Conservation (phyloP, 2,329 filamentous ascomycete species). For the Colletotrichum echinochloae region DNA sequence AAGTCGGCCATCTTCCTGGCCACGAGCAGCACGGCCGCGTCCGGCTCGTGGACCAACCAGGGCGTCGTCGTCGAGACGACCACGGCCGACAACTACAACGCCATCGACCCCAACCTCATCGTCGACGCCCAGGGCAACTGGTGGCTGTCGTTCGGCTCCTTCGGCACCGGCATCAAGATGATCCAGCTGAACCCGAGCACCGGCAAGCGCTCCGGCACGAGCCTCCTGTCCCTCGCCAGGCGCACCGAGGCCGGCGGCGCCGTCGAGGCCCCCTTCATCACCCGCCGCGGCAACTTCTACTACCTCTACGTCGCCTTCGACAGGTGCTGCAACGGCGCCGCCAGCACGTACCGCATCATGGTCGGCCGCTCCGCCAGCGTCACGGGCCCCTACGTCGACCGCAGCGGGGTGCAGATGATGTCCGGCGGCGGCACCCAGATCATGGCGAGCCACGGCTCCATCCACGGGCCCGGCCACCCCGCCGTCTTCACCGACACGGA, state of each 20-base stretch:
- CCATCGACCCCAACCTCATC: conserved; percentile 48
- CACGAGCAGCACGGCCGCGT: conserved; percentile 46
- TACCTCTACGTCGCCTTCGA: conserved; percentile 51
- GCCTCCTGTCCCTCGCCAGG: conserved; percentile 45
- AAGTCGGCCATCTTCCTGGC: conserved; percentile 49
- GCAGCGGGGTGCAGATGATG: conserved; percentile 45
- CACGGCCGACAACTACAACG: conserved; percentile 45
- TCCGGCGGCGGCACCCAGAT: conserved; percentile 48
- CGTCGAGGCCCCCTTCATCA: conserved; percentile 48
- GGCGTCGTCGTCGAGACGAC: conserved; percentile 47
- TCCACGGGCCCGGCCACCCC: conserved; percentile 49
- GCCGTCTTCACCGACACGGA: conserved; percentile 49
- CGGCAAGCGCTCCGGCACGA: conserved; percentile 44
- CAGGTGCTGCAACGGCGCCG: conserved; percentile 47
- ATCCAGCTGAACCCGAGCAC: conserved; percentile 45
- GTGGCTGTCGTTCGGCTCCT: conserved; percentile 50
- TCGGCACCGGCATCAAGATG: conserved; percentile 50
- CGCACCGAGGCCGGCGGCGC: conserved; percentile 43
- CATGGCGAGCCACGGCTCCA: conserved; percentile 45
- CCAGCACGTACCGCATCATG: conserved; percentile 49
- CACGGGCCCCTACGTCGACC: conserved; percentile 47
- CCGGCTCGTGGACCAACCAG: conserved; percentile 48
- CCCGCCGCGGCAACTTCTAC: conserved; percentile 47
- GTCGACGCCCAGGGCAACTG: conserved; percentile 46
- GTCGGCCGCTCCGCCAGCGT: conserved; percentile 48